Percentiles rank a stretch among this genome's conserved stretches.
These are phyloP conservation scores for Russula abietina DNA, from an alignment of 768 basidiomycete genomes.

Conservation along the genomic window DNA sequence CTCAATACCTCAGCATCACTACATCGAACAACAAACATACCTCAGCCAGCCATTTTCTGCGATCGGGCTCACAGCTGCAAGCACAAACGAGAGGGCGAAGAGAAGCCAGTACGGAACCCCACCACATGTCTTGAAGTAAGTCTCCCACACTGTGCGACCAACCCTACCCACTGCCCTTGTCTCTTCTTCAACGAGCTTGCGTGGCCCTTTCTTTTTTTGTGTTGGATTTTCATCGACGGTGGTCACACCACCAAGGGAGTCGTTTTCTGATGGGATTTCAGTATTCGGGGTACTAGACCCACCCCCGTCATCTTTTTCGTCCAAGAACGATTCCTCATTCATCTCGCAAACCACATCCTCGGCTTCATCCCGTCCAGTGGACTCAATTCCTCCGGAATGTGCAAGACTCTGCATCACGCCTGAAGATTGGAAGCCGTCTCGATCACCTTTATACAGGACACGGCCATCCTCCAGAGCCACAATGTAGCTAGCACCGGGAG, in stretches of 20 bases:
- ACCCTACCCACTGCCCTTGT: constrained; percentile 46
- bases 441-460: constrained; percentile 66
- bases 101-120: constrained; percentile 36
- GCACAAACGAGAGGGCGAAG: constrained; percentile 33
- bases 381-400: constrained; percentile 44
- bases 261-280: constrained; percentile 35
- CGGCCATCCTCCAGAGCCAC: constrained; percentile 79
- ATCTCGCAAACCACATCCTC: constrained; percentile 34
- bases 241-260: constrained; percentile 38
- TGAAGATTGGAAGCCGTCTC: constrained; percentile 59
- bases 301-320: constrained; percentile 28
- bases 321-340: constrained; percentile 13
- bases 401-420: constrained; percentile 60
- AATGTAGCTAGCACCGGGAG: constrained; percentile 72
- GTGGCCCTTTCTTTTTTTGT: constrained; percentile 50
- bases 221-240: constrained; percentile 28
- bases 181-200: constrained; percentile 76
- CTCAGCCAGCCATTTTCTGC: constrained; percentile 44
- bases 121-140: constrained; percentile 40
- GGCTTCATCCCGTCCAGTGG: constrained; percentile 32
- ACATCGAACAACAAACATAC: constrained; percentile 20
- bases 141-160: constrained; percentile 40
- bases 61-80: constrained; percentile 41
- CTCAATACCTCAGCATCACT: not conserved
- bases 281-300: constrained; percentile 29